phyloP scores from a whole-genome alignment of 257 asterid species.

The Lavandula angustifolia region DNA sequence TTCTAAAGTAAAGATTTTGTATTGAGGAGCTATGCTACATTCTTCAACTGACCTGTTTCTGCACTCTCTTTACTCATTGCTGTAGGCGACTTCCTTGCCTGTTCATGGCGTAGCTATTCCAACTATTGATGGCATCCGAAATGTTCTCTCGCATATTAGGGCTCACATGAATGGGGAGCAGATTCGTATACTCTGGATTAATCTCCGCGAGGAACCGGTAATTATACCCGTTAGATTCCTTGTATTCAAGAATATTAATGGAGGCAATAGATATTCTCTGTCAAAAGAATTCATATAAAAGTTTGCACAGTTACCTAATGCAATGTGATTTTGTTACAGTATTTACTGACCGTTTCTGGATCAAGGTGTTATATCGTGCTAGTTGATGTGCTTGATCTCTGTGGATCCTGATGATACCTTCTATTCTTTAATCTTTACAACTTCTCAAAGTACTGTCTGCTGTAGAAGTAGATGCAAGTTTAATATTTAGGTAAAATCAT shows the following conservation, averaged over 20 bases:
- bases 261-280: constrained; percentile 3
- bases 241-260: neutral
- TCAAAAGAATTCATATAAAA: constrained; percentile 15
- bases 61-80: constrained; percentile 9
- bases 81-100: constrained; percentile 72
- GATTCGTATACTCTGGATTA: constrained; percentile 82
- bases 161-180: constrained; percentile 61
- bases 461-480: constrained; percentile 13
- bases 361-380: constrained; percentile 12
- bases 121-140: constrained; percentile 82
- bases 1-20: neutral
- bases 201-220: constrained; percentile 99
- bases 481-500: neutral
- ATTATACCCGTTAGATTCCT: constrained; percentile 22
- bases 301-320: constrained; percentile 9
- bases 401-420: constrained; percentile 18
- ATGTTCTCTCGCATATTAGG: constrained; percentile 88
- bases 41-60: neutral
- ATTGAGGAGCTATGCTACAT: neutral
- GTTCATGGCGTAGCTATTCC: constrained; percentile 99
- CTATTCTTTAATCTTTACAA: neutral
- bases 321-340: constrained; percentile 8
- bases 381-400: constrained; percentile 23
- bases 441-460: constrained; percentile 16
- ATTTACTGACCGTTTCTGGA: constrained; percentile 11